These are phyloP conservation scores for Pseudopithomyces chartarum DNA, from an alignment of 2,329 filamentous ascomycete species.

Conservation along the genomic window DNA sequence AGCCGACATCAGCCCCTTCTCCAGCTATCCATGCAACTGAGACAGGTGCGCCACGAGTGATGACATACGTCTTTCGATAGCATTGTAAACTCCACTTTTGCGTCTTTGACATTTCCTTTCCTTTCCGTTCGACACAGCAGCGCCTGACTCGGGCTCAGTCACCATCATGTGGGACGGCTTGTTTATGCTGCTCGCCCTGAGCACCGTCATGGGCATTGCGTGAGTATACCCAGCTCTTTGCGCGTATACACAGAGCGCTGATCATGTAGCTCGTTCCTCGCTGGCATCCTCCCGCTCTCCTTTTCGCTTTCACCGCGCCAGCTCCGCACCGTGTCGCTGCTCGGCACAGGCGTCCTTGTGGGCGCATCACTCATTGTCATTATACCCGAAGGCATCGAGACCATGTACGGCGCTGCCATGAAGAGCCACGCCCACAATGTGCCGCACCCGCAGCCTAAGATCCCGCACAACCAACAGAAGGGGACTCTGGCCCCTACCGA, in stretches of 20 bases:
- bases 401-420: slow-evolving; percentile 67
- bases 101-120: slow-evolving; percentile 19
- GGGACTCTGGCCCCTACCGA: slow-evolving; percentile 28
- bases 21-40: slow-evolving; percentile 1
- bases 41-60: slow-evolving; percentile 10
- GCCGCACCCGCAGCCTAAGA: slow-evolving; percentile 27
- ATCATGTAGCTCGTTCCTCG: slow-evolving; percentile 80
- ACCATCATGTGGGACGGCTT: slow-evolving; percentile 64
- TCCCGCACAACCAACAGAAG: slow-evolving; percentile 33
- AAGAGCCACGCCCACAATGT: slow-evolving; percentile 30
- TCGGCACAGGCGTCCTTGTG: slow-evolving; percentile 92
- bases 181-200: slow-evolving; percentile 67
- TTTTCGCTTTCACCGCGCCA: slow-evolving; percentile 87
- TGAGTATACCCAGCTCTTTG: slow-evolving; percentile 44
- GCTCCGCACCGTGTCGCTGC: slow-evolving; percentile 84
- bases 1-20: neutral
- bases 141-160: slow-evolving; percentile 3
- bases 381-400: slow-evolving; percentile 94
- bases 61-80: neutral
- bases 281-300: slow-evolving; percentile 86
- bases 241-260: neutral
- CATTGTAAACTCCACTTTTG: slow-evolving; percentile 17
- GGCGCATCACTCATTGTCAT: slow-evolving; percentile 96
- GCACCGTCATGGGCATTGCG: slow-evolving; percentile 69
- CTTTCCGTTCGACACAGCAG: neutral